Base-by-base conservation (phyloP, 768 basidiomycete species). In the Amanita phalloides region DNA sequence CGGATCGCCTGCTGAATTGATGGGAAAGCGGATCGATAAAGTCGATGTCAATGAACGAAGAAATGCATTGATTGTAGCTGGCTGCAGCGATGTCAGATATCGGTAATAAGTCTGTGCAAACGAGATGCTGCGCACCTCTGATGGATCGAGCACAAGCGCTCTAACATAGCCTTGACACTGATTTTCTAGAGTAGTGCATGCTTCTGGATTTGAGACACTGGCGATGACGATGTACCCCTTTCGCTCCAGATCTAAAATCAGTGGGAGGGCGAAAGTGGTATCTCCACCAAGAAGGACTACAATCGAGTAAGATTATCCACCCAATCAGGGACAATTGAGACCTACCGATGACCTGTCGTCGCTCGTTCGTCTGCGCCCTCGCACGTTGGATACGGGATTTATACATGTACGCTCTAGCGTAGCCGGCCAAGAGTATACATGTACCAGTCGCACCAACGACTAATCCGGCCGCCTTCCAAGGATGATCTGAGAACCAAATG, bases 231-330 rank as follows among this genome's bases (percentile, higher is more conserved):
- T 85, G 60, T 85, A 93, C 0, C 88, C 90, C 54, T 81, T 78
- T 60, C 71, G 74, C 67, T 91, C 88, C 42, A 94, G 71, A 49
- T 84, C 83, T 43, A 77, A 60, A 49, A 92, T 81, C 38, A 93
- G 65, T 6, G 86, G 79, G n/a, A 81, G 70, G 6, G 79, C 89
- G 47, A 82, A 69, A 0, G 84, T 77, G 17, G 76, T 74, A 60
- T 93, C 91, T 7, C 84, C 91, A 25, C 92, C 91, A 37, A 92
- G 74, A 25, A 92, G 75, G 35, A 92, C 88, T 90, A 56, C 20
- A 59, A 10, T 49, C 41, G 21, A 26, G 20, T 26, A 37, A 45
- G 26, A 30, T 26, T 6, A 17, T n/a, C 45, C 44, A n/a, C 4
- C 17, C 13, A 11, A 28, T 9, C 14, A 8, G 17, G 23, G 11